Percentiles rank a stretch among this genome's conserved stretches.
Conservation (phyloP, 2,329 filamentous ascomycete species). For the Paraphaeosphaeria sporulosa region DNA sequence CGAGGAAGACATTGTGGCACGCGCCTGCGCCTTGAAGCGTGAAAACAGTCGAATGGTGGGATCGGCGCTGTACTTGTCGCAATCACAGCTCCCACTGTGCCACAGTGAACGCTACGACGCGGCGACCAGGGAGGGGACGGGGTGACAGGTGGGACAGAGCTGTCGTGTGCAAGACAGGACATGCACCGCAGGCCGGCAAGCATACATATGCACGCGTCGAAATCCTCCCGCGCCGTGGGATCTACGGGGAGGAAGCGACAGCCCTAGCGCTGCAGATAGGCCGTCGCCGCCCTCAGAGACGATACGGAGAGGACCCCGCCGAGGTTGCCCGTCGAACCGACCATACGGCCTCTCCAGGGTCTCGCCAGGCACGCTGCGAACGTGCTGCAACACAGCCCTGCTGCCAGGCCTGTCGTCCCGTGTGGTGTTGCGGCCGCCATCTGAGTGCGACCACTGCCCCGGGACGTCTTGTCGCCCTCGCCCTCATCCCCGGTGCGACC, state of each 20-base stretch:
- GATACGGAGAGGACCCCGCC: background rate
- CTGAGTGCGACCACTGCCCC: background rate
- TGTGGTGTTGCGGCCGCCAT: background rate
- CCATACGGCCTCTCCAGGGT: background rate
- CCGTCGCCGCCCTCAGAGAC: background rate
- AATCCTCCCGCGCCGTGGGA: background rate
- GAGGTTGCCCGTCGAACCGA: background rate
- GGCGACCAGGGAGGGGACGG: background rate
- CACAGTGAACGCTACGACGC: background rate
- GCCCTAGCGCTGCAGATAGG: constrained; percentile 1
- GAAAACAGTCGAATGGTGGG: background rate
- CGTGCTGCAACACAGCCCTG: background rate
- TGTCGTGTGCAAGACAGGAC: background rate
- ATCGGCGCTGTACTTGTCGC: background rate
- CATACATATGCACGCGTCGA: background rate
- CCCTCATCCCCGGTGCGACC: background rate
- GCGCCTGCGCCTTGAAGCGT: background rate
- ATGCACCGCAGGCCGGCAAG: background rate
- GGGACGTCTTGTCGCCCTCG: background rate
- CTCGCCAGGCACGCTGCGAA: too few species aligned
- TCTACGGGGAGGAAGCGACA: background rate
- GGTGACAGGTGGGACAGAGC: background rate
- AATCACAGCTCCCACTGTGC: background rate
- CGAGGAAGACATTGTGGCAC: background rate
- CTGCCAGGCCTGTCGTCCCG: background rate